Percentiles rank a stretch among this genome's conserved stretches.
phyloP scores from a whole-genome alignment of 2,329 filamentous ascomycete genomes.

The Fusarium goolgardi region DNA sequence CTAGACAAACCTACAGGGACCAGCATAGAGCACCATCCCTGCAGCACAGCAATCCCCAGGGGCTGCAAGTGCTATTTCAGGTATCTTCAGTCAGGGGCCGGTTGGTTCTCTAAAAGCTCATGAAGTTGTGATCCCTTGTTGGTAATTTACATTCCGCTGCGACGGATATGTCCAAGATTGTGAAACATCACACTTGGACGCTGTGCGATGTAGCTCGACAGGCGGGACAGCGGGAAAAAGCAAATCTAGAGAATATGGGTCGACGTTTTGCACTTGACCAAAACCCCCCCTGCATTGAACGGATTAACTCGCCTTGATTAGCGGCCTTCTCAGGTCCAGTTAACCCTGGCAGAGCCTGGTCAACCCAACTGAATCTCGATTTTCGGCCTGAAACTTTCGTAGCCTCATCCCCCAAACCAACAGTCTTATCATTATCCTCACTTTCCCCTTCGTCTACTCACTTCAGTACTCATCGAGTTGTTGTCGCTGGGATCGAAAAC shows the following conservation, averaged over 20 bases:
- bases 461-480: background rate
- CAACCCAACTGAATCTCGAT: background rate
- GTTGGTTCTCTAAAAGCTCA: background rate
- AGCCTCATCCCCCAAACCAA: background rate
- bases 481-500: background rate
- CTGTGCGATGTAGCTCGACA: background rate
- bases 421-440: background rate
- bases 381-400: background rate
- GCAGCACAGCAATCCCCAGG: background rate
- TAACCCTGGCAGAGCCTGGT: too few species aligned
- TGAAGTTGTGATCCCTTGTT: background rate
- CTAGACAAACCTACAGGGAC: background rate
- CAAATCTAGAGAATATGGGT: background rate
- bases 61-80: too few species aligned
- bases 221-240: background rate
- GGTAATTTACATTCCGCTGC: background rate
- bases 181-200: background rate
- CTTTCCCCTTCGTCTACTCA: background rate
- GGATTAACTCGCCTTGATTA: background rate
- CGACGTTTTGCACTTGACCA: background rate
- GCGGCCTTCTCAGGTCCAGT: background rate
- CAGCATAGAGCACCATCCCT: background rate
- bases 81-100: too few species aligned
- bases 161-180: rapidly evolving
- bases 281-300: background rate